Conservation (phyloP, 257 asterid genomes). For the Solanum sejunctum region DNA sequence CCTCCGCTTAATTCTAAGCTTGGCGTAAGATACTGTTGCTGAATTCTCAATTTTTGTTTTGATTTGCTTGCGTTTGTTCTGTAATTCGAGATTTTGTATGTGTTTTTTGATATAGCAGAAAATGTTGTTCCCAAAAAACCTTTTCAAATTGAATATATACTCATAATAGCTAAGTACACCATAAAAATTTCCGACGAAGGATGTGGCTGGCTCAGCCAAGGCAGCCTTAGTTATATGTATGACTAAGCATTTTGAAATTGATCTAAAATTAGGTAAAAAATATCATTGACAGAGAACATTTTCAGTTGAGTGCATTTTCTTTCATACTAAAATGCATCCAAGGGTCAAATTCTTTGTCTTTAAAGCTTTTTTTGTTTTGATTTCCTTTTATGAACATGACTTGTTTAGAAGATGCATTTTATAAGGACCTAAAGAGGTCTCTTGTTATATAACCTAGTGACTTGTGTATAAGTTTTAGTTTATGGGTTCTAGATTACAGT, state of each 20-base stretch:
- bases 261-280: not conserved
- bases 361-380: not conserved
- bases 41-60: not conserved
- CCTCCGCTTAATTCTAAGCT: slow-evolving; percentile 39
- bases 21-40: slow-evolving; percentile 28
- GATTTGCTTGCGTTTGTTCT: not conserved
- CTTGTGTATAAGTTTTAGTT: not conserved
- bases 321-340: not conserved
- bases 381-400: not conserved
- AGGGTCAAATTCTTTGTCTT: not conserved
- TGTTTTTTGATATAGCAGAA: not conserved
- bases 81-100: not conserved
- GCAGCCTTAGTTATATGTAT: not conserved
- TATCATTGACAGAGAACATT: not conserved
- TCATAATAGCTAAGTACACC: not conserved
- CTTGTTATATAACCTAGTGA: not conserved
- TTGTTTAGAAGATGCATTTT: not conserved
- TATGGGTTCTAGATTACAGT: not conserved
- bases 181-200: not conserved
- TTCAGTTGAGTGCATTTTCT: not conserved
- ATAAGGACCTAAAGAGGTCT: not conserved
- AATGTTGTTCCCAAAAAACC: too few relatives aligned
- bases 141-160: not conserved
- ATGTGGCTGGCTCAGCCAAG: not conserved
- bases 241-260: not conserved